Conservation (phyloP, 805 yeast genomes). For the Myxozyma nipponensis region DNA sequence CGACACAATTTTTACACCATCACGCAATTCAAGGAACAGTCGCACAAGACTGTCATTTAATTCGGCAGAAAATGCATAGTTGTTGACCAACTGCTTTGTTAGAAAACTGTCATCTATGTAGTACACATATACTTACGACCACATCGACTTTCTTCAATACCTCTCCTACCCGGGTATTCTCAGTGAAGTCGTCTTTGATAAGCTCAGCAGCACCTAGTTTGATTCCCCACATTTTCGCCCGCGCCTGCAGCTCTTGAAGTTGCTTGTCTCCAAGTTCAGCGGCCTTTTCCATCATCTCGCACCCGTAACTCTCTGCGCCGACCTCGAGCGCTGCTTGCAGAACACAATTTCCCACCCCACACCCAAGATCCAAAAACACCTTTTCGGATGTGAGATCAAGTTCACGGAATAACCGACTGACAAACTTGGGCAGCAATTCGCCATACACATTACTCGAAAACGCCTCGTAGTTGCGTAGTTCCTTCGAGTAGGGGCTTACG, state of each 20-base stretch:
- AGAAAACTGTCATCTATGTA: neutral
- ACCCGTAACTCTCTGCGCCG: conserved; percentile 82
- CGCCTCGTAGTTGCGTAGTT: conserved; percentile 69
- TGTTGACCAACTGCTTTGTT: conserved; percentile 53
- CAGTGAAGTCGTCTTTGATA: conserved; percentile 68
- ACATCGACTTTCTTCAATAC: conserved; percentile 63
- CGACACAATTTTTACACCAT: conserved; percentile 76
- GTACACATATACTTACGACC: conserved; percentile 35
- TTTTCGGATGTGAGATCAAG: conserved; percentile 53
- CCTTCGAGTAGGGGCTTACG: conserved; percentile 68
- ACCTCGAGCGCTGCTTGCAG: conserved; percentile 84
- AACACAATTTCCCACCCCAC: conserved; percentile 91
- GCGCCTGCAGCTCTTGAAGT: conserved; percentile 50
- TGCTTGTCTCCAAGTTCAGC: conserved; percentile 64
- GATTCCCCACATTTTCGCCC: conserved; percentile 64
- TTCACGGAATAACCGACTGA: conserved; percentile 59
- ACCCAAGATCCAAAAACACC: conserved; percentile 82
- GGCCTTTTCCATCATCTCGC: conserved; percentile 84
- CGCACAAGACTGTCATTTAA: conserved; percentile 65
- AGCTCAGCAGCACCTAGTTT: conserved; percentile 53
- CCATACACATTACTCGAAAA: conserved; percentile 91
- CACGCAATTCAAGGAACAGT: conserved; percentile 57
- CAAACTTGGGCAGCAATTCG: conserved; percentile 75
- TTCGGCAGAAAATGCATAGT: conserved; percentile 75
- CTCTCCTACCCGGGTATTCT: conserved; percentile 53